Evolutionary conservation across 148 eudicot species (phyloP).

Genomic region (Tetragonia tetragonoides): DNA sequence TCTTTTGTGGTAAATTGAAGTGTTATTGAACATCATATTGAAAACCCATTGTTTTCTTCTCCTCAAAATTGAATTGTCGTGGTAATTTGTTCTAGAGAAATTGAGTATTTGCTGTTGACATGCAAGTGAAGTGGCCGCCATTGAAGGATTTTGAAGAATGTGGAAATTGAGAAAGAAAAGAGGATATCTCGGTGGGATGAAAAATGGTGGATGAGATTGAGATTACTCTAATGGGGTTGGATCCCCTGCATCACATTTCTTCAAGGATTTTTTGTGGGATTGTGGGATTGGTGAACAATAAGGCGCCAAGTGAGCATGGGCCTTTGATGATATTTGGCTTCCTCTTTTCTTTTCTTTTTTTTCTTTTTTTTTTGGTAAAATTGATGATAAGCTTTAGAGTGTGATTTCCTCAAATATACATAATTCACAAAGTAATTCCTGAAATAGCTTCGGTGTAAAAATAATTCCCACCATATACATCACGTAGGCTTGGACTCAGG

Average conservation of each 20-base stretch:
- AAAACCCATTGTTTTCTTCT: constrained; percentile 22
- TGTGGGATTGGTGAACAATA: too few species aligned
- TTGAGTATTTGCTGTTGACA: constrained; percentile 31
- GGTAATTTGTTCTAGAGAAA: constrained; percentile 17
- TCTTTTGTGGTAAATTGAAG: constrained; percentile 22
- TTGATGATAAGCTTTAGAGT: too few species aligned
- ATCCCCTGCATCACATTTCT: background rate
- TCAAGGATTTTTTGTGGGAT: too few species aligned
- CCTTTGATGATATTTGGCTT: too few species aligned
- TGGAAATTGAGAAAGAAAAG: background rate
- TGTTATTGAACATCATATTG: constrained; percentile 16
- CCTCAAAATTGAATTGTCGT: constrained; percentile 14
- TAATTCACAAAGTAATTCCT: too few species aligned
- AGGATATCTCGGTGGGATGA: background rate
- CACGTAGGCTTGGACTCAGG: too few species aligned
- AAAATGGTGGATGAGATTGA: background rate
- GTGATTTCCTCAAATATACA: too few species aligned
- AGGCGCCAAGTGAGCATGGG: too few species aligned
- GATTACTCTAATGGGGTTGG: background rate
- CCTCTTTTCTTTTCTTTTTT: too few species aligned
- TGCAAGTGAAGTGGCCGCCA: constrained; percentile 46
- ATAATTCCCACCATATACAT: too few species aligned
- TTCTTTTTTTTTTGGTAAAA: too few species aligned
- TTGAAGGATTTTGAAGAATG: background rate
- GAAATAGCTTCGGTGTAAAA: too few species aligned